These are phyloP conservation scores for Thraustotheca clavata DNA, from an alignment of 352 stramenopile species.

Conservation along the genomic window DNA sequence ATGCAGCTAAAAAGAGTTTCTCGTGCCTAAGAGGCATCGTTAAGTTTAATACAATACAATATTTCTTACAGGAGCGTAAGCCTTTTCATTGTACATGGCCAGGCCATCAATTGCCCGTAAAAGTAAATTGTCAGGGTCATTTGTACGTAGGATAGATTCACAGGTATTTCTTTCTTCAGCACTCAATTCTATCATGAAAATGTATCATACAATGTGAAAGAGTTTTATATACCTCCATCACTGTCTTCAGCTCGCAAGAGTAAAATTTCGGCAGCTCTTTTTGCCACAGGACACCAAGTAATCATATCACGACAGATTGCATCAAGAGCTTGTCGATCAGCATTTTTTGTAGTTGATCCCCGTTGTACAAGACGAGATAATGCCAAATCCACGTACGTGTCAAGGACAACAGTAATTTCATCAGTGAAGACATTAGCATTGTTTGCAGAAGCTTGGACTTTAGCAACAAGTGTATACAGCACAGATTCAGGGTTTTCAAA, in stretches of 20 bases:
- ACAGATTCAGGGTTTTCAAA: constrained; percentile 6
- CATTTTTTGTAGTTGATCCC: constrained; percentile 26
- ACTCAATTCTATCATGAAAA: constrained; percentile 15
- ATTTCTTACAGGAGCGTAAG: constrained; percentile 5
- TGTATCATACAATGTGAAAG: background rate
- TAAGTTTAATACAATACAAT: background rate
- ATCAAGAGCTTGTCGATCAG: constrained; percentile 33
- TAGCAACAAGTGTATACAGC: constrained; percentile 30
- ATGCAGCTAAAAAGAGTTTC: background rate
- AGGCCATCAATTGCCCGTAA: background rate
- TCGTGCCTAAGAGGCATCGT: background rate
- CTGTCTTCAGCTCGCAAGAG: constrained; percentile 64
- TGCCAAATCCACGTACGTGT: constrained; percentile 59
- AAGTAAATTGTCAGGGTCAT: background rate
- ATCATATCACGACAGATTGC: constrained; percentile 37
- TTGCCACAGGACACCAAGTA: constrained; percentile 45
- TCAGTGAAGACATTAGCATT: constrained; percentile 42
- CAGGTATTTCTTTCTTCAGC: background rate
- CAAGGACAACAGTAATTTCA: constrained; percentile 50
- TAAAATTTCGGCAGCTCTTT: constrained; percentile 53
- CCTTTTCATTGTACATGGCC: constrained; percentile 9
- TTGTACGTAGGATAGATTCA: background rate
- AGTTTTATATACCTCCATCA: constrained; percentile 41
- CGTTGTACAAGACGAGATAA: constrained; percentile 32
- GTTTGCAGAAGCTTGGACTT: constrained; percentile 32